Percentiles rank a stretch among this genome's conserved stretches.
phyloP scores from a whole-genome alignment of 1,284 basidiomycete genomes.

The Trichosporon inkin region DNA sequence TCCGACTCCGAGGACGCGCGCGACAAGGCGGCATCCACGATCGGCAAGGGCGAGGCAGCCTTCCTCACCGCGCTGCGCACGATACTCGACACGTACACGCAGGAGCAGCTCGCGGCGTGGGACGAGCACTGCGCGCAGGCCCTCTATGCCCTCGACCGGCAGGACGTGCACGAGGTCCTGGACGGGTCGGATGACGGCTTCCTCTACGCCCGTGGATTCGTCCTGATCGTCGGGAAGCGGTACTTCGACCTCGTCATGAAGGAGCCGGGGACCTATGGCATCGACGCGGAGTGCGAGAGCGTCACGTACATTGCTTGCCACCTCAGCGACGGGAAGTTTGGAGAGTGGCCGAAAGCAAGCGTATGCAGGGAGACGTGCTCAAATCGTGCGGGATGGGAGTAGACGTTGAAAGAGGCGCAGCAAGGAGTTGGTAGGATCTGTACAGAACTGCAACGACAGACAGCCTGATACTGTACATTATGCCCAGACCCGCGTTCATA shows the following conservation, averaged over 20 bases:
- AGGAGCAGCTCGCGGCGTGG: constrained; percentile 9
- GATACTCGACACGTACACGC: neutral
- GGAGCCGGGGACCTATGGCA: neutral
- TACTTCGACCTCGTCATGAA: constrained; percentile 14
- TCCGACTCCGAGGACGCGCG: neutral
- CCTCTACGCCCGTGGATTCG: constrained; percentile 16
- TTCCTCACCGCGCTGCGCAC: constrained; percentile 8
- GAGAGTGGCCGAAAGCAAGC: constrained; percentile 13
- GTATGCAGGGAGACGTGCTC: neutral
- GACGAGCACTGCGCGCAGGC: constrained; percentile 13
- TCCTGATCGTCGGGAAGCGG: constrained; percentile 9
- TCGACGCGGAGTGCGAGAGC: constrained; percentile 12
- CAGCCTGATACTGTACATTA: too few species aligned
- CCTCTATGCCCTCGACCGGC: constrained; percentile 13
- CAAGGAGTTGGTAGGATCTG: neutral
- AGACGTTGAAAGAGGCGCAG: neutral
- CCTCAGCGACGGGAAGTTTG: constrained; percentile 9
- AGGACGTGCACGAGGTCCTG: constrained; percentile 12
- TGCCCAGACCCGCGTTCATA: too few species aligned
- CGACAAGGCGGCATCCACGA: neutral
- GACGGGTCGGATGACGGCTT: constrained; percentile 17
- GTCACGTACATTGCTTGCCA: constrained; percentile 9
- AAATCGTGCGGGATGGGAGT: neutral
- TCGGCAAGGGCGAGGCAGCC: neutral
- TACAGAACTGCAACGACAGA: too few species aligned